Conservation (phyloP, 805 yeast species). For the Candida maesae region DNA sequence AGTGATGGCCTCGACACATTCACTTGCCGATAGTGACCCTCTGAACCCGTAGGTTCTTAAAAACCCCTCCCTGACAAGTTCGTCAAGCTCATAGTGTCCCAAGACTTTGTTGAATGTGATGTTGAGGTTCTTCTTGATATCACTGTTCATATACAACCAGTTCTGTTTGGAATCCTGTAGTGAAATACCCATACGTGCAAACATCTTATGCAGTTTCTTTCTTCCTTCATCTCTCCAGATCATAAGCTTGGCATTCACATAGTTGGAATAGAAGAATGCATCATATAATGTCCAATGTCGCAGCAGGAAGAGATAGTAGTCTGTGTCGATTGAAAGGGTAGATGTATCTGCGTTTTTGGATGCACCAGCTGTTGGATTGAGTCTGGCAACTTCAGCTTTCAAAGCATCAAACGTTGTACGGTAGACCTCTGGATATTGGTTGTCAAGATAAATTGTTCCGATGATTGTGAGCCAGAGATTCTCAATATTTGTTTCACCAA, state of each 20-base stretch:
- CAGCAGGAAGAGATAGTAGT: constrained; percentile 78
- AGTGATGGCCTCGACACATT: constrained; percentile 82
- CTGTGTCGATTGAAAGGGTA: constrained; percentile 65
- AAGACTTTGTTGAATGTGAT: constrained; percentile 65
- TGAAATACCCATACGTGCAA: constrained; percentile 95
- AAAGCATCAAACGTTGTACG: constrained; percentile 66
- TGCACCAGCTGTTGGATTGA: constrained; percentile 40
- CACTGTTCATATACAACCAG: constrained; percentile 87
- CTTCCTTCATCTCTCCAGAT: constrained; percentile 92
- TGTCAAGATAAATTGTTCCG: constrained; percentile 81
- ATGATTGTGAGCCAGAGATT: constrained; percentile 84
- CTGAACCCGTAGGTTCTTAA: constrained; percentile 81
- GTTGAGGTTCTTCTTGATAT: constrained; percentile 69
- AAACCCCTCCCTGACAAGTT: constrained; percentile 81
- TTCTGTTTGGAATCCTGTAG: constrained; percentile 83
- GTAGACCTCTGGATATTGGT: constrained; percentile 70
- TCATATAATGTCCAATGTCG: constrained; percentile 94
- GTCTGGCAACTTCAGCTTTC: constrained; percentile 77
- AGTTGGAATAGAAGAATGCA: constrained; percentile 85
- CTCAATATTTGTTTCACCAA: constrained; percentile 73
- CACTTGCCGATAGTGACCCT: constrained; percentile 87
- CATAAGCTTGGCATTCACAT: constrained; percentile 79
- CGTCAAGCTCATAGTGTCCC: constrained; percentile 76
- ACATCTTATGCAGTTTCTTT: constrained; percentile 80
- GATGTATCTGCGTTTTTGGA: constrained; percentile 38